phyloP scores from a whole-genome alignment of 108 stramenopile genomes.

The Cyclotella sp. region DNA sequence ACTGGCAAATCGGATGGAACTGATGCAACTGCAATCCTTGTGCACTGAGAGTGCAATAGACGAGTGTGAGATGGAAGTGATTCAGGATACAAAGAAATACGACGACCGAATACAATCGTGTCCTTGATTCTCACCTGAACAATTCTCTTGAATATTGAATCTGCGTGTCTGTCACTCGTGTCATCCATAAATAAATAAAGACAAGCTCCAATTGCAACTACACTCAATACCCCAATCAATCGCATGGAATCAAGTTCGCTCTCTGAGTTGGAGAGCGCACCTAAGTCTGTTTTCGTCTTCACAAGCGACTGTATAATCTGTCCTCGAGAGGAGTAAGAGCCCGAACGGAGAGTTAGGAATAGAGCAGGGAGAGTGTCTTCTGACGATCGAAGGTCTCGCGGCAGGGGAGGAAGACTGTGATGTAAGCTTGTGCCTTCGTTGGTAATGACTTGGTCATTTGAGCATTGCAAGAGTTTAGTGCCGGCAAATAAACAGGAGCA shows the following conservation, averaged over 20 bases:
- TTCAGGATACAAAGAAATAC: neutral
- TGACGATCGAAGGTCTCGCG: neutral
- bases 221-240: slow-evolving; percentile 49
- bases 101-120: neutral
- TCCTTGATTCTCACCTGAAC: slow-evolving; percentile 25
- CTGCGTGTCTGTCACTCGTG: neutral
- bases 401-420: slow-evolving; percentile 21
- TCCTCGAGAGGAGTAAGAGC: slow-evolving; percentile 89
- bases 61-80: neutral
- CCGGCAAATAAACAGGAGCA: slow-evolving; percentile 75
- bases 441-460: slow-evolving; percentile 18
- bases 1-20: slow-evolving; percentile 72
- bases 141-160: slow-evolving; percentile 56
- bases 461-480: slow-evolving; percentile 57
- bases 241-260: slow-evolving; percentile 58
- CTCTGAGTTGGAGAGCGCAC: slow-evolving; percentile 57
- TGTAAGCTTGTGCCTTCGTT: neutral
- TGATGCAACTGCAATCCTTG: slow-evolving; percentile 59
- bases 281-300: slow-evolving; percentile 41
- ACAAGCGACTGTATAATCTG: slow-evolving; percentile 71
- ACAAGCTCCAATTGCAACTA: slow-evolving; percentile 58
- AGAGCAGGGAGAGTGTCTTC: slow-evolving; percentile 11
- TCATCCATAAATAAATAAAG: slow-evolving; percentile 39
- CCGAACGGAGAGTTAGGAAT: slow-evolving; percentile 74
- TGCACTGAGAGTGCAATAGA: slow-evolving; percentile 45